Base-by-base conservation (phyloP, 148 eudicot species). In the Dysphania ambrosioides region DNA sequence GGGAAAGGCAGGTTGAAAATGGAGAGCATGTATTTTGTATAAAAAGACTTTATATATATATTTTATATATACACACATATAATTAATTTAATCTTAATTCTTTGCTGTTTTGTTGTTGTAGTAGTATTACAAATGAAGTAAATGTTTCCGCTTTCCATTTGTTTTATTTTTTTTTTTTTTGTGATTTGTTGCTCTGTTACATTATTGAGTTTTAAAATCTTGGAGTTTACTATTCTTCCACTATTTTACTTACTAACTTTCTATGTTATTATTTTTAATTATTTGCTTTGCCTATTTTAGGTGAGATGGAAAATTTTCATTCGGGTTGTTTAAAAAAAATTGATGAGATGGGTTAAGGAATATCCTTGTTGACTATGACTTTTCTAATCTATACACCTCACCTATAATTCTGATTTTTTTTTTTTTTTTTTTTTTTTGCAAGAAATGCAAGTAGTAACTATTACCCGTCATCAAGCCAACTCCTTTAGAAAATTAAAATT, bases 1-100 rank as follows among this genome's bases (percentile, higher is more conserved):
- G 81, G 77, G 82, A 86, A 87, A 79, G 82, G 86, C 86, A 88
- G 91, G 88, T 89, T 86, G 88, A 88, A 86, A 83, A 79, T 80
- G 82, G 84, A 80, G 77, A 75, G 70, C 77, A 74, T 77, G 72
- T 82, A 74, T 65, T n/a, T 83, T 76, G 72, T 87, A 75, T 79
- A 77, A 75, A n/a, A 77, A 73, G 84, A 83, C 87, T 82, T 66
- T 86, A 77, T 78, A 76, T 69, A 63, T 40, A 27, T 32, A 31
- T 18, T 70, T 47, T 49, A 30, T 53, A n/a, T n/a, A n/a, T n/a
- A n/a, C n/a, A n/a, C n/a, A n/a, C n/a, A n/a, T n/a, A n/a, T n/a
- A n/a, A 3, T n/a, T 53, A 1, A 6, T 8, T 51, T 19, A 58
- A 24, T 72, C 61, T 68, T 24, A 23, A 34, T 51, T 16, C 24